A percentile compares a stretch with the other conserved stretches of the same genome.
Conservation (phyloP, 805 yeast species). For the Ogataea paraovalis region DNA sequence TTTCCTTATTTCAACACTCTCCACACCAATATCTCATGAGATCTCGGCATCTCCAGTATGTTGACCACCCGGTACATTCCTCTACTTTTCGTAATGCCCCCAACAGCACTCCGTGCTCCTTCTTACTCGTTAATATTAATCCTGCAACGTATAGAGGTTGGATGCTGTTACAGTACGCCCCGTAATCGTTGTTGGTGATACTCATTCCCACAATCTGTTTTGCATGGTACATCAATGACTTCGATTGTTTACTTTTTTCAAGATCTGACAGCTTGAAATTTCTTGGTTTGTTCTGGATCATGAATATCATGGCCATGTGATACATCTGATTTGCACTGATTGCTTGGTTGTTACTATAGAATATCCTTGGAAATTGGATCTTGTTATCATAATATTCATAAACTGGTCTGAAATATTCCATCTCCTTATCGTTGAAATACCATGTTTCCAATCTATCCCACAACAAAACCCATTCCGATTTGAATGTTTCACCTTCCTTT, state of each 20-base stretch:
- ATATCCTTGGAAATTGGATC: constrained; percentile 35
- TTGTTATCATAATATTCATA: constrained; percentile 26
- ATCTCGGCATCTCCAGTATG: constrained; percentile 25
- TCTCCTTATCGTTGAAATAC: constrained; percentile 21
- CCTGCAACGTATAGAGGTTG: constrained; percentile 29
- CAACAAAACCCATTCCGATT: constrained; percentile 33
- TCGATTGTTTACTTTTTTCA: constrained; percentile 6
- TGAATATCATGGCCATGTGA: constrained; percentile 39
- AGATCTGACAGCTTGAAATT: constrained; percentile 23
- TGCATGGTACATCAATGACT: constrained; percentile 34
- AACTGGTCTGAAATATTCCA: constrained; percentile 32
- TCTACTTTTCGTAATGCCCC: constrained; percentile 24
- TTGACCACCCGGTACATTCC: constrained; percentile 26
- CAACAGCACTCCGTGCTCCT: constrained; percentile 22
- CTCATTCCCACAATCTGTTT: constrained; percentile 35
- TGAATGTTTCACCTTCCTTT: constrained; percentile 28
- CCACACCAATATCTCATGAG: constrained; percentile 25
- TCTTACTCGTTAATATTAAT: constrained; percentile 17
- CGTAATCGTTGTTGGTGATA: constrained; percentile 28
- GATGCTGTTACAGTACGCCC: constrained; percentile 23
- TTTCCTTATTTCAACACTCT: neutral
- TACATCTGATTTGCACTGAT: constrained; percentile 38
- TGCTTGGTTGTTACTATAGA: constrained; percentile 38
- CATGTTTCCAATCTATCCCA: constrained; percentile 36
- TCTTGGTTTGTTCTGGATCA: constrained; percentile 39